Base-by-base conservation (phyloP, 441 rosid genomes). In the Sinapis alba region DNA sequence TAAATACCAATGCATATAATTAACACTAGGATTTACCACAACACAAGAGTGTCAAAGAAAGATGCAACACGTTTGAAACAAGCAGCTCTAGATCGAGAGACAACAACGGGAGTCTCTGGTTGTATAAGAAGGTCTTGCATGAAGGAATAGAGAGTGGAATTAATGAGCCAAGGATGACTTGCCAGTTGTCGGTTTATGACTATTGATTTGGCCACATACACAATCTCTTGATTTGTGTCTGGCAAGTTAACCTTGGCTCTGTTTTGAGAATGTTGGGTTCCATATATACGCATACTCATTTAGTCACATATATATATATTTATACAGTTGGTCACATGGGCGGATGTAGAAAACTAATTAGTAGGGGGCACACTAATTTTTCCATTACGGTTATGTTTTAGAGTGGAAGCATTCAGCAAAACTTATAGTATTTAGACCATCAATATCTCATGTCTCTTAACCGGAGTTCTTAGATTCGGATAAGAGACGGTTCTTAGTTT, bases 161-260 rank as follows among this genome's bases (percentile, higher is more conserved):
- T n/a, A n/a, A n/a, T 73, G 77, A 78, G 74, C 81, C 77, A 78
- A 78, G 67, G 77, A 78, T 78, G 80, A 77, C 63, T 77, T 77
- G 80, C 80, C 76, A 71, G 72, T 69, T 62, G 27, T 4, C 61
- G 71, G 61, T 63, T 76, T 19, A 61, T 68, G 65, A 62, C 51
- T 53, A 68, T 27, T 69, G 13, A 36, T 70, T 23, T 57, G 75
- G 71, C 58, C 19, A 54, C 12, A 11, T 54, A 62, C 18, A 27
- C 45, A 21, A 21, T 21, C 51, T n/a, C 27, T 72, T 72, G 69
- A 60, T 72, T 71, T 72, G 59, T 78, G 69, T 15, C 60, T 15
- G 72, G 80, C 80, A 78, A 78, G 77, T 72, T 78, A 64, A 60
- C 73, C 32, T 71, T 71, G 68, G 69, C 73, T 72, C 80, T 71